Evolutionary conservation across 2,329 filamentous ascomycete genomes (phyloP), one percentile per base, ranked within the genome.

Genomic region (Fusarium neocosmosporiellum): DNA sequence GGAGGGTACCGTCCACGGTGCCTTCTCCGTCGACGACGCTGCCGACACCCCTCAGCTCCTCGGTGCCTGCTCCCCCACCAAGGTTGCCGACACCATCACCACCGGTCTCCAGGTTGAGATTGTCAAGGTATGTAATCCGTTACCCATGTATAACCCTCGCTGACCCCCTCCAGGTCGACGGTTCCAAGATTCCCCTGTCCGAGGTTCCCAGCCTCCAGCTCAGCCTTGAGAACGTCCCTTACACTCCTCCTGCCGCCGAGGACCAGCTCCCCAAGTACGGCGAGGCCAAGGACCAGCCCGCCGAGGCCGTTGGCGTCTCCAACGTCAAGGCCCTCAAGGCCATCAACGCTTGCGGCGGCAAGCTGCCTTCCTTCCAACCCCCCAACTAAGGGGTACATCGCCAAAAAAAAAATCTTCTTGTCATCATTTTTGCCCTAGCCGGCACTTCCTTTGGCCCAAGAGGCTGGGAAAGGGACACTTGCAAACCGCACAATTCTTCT

Each of bases 11-110:
- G 54, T 80, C 7, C 70, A 82, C 65, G 82, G 80, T 29, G 77
- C 75, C 27, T 77, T 83, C 39, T 82, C 86, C 55, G 81, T 86
- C 58, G 82, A 84, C 67, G 90, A 91, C 74, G 93, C 93, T 11
- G 92, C 95, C 81, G 91, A 93, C 77, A 74, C 85, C 13, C 71
- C 71, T 34, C 4, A 91, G 90, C 1, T 91, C 91, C 36, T 76
- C 77, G 48, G 69, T n/a, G 41, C 65, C 39, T 68, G 63, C 27
- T 63, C 68, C 43, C 67, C 71, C 2, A 70, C 77, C 22, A 73
- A 77, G 46, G 71, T 77, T 43, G 72, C 80, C 14, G 66, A 74
- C 31, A 68, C 68, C 8, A 74, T 82, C 62, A 66, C 75, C 31
- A 66, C 64, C n/a, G 73, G 76, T 5, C 66, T 84, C 10, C 70